Conservation (phyloP, 2,329 filamentous ascomycete genomes). For the Ascochyta koolunga region DNA sequence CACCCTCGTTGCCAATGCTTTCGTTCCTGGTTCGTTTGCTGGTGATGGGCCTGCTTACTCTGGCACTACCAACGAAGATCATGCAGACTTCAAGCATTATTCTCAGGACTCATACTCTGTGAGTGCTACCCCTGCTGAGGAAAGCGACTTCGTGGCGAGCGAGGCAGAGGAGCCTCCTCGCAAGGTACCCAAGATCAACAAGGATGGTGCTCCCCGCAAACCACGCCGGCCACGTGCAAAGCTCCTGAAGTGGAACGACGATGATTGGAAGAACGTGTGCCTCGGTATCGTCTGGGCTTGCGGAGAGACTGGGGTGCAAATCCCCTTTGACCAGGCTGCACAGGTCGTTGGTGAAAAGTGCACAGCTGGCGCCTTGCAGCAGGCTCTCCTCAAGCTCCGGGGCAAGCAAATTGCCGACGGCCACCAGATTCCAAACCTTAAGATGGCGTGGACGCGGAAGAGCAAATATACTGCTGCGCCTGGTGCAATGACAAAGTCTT, state of each 20-base stretch:
- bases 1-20: neutral
- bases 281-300: slow-evolving; percentile 41
- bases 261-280: slow-evolving; percentile 35
- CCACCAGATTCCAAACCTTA: slow-evolving; percentile 27
- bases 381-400: slow-evolving; percentile 42
- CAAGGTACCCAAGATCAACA: slow-evolving; percentile 35
- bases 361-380: slow-evolving; percentile 40
- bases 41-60: neutral
- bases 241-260: slow-evolving; percentile 39
- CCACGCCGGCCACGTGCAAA: slow-evolving; percentile 36
- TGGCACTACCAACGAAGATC: neutral
- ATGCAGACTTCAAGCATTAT: neutral
- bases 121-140: slow-evolving; percentile 20
- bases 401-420: slow-evolving; percentile 29
- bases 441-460: slow-evolving; percentile 34
- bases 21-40: neutral
- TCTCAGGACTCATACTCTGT: neutral
- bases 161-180: slow-evolving; percentile 13
- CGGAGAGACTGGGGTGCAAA: slow-evolving; percentile 34
- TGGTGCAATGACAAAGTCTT: slow-evolving; percentile 12
- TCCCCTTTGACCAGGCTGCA: slow-evolving; percentile 41
- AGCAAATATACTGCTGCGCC: slow-evolving; percentile 9
- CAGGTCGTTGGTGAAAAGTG: slow-evolving; percentile 29
- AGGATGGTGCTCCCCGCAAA: slow-evolving; percentile 37
- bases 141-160: slow-evolving; percentile 23